Evolutionary conservation across 2,329 filamentous ascomycete species (phyloP), one percentile per base, ranked within the genome.

Genomic region (Endoconidiophora laricicola): DNA sequence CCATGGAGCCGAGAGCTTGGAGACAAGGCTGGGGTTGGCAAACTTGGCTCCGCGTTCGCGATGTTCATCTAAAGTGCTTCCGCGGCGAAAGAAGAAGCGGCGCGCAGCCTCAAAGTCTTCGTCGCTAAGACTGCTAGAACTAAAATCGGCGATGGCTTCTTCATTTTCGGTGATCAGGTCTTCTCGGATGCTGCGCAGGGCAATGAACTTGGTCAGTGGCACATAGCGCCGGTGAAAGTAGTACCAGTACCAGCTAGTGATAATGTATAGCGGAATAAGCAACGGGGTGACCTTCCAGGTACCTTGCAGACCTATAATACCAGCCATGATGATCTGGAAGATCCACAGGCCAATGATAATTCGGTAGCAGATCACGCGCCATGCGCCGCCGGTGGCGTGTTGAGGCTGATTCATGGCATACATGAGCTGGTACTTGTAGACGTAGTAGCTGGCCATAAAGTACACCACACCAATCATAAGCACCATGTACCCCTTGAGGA

Each of bases 351-450:
- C 91, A 22, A 95, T 69, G 50, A 96, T 77, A 53, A 95, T 75
- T 36, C 91, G 84, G 60, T 91, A 86, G 65, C 87, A 94, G 55
- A 98, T 94, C 74, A 98, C 94, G 45, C 84, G 82, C 91, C 91
- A 98, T 3, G 88, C 87, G 54, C 83, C 80, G 18, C 93, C 93
- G 0, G 90, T 96, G 14, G 87, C 86, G 61, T 94, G 87, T 60
- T 93, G 86, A 14, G 86, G 84, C 62, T 96, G 90, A 59, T 96
- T 88, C 91, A 98, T 98, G 29, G 91, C 87, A 63, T 98, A 98
- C 3, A 98, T 72, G 3, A 98, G 71, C 68, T 98, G 93, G 65
- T 98, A 98, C 63, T 95, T 95, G 74, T 94, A 93, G 29, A 86
- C 84, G 60, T 90, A 90, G 62, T 86, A 83, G 18, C 87, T 87